These are phyloP conservation scores for Sclerotinia spermophila DNA, from an alignment of 2,329 filamentous ascomycete species.

Conservation along the genomic window DNA sequence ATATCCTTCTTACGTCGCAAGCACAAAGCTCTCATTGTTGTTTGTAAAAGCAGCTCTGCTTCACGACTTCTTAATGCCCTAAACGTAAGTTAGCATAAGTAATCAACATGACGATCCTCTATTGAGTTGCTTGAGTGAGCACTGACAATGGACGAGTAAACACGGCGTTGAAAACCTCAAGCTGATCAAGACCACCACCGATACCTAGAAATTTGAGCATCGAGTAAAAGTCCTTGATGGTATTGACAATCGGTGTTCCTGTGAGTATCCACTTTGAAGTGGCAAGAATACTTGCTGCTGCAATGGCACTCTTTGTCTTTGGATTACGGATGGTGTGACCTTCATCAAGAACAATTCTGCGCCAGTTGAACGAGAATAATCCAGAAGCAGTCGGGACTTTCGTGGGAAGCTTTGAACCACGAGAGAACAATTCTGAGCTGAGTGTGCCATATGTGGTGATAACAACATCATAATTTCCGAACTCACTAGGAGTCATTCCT, in stretches of 20 bases:
- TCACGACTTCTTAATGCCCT: constrained; percentile 49
- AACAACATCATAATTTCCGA: constrained; percentile 68
- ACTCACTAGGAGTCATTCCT: constrained; percentile 49
- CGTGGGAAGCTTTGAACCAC: constrained; percentile 44
- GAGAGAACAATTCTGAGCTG: constrained; percentile 57
- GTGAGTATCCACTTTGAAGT: constrained; percentile 75
- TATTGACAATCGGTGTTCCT: constrained; percentile 81
- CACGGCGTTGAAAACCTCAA: constrained; percentile 69
- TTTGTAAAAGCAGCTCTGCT: constrained; percentile 65
- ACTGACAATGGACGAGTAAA: constrained; percentile 61
- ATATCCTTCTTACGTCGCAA: constrained; percentile 83
- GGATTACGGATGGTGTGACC: constrained; percentile 80
- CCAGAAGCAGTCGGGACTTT: constrained; percentile 44
- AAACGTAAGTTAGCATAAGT: background rate
- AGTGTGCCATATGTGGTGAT: constrained; percentile 83
- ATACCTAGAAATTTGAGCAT: constrained; percentile 74
- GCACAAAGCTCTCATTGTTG: constrained; percentile 76
- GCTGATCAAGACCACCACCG: constrained; percentile 69
- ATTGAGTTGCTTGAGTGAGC: background rate
- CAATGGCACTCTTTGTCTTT: constrained; percentile 66
- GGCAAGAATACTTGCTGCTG: constrained; percentile 63
- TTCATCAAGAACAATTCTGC: constrained; percentile 77
- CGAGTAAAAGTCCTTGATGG: constrained; percentile 75
- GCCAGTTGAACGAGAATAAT: constrained; percentile 67
- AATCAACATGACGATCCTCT: background rate